Evolutionary conservation across 2,329 filamentous ascomycete genomes (phyloP), one percentile per base, ranked within the genome.

Genomic region (Venturia asperata): DNA sequence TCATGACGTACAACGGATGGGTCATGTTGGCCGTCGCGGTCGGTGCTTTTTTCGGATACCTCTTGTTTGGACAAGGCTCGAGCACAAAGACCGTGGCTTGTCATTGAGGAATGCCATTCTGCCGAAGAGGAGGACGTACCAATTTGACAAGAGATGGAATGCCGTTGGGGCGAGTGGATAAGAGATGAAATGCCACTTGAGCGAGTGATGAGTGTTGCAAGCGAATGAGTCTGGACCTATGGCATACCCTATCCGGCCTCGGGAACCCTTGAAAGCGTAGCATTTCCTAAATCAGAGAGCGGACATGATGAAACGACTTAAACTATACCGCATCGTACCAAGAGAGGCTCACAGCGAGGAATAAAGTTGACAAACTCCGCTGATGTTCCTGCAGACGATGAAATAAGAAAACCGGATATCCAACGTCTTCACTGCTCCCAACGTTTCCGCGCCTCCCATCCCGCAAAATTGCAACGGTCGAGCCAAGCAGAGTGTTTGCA

Each of bases 1-100:
- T 99, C 78, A 99, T 99, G 94, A 99, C 94, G n/a, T 99, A 99
- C 79, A 99, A 99, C 72, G 94, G 94, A 65, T 96, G 90, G 87
- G 87, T 99, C 70, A 99, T 99, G 94, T 77, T 96, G 69, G 85
- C 93, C 3, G 92, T 97, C 19, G 89, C 89, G 0, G 80, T 95
- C 11, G 94, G 94, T 19, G 92, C 93, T 0, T 96, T 95, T 69
- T 76, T 96, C 56, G 94, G 94, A 55, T 97, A 96, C 74, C 74
- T 96, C 67, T 71, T 88, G 56, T 99, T 97, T 78, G 89, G 90
- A 19, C 83, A 85, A 65, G 80, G 82, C 64, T 86, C 86, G 0
- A 84, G 88, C 9, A 87, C 87, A 37, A 97, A 96, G 81, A 88
- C 91, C 68, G 92, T 91, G 68, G 92, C 93, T 55, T 99, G 94